Percentiles rank a stretch among this genome's conserved stretches.
Conservation (phyloP, 129 eudicot genomes). For the Oenanthe sinensis region DNA sequence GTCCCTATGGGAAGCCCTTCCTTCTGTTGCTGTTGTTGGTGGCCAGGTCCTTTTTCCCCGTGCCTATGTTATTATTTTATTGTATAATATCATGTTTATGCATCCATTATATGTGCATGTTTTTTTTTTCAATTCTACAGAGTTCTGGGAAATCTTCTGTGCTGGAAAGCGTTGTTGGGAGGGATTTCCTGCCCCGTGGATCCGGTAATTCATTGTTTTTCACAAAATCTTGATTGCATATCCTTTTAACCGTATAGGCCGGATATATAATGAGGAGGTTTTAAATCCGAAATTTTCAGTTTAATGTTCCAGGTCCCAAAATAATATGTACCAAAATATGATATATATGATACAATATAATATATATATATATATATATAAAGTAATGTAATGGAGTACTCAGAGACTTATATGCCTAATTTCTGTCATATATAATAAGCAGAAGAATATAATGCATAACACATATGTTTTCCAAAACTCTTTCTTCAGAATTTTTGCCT, state of each 20-base stretch:
- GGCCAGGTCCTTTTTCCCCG: constrained; percentile 59
- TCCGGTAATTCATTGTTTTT: constrained; percentile 38
- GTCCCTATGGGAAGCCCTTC: constrained; percentile 99
- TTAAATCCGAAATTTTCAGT: background rate
- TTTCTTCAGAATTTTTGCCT: no score
- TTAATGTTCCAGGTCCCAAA: background rate
- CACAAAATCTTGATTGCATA: background rate
- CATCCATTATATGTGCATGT: background rate
- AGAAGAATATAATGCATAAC: no score
- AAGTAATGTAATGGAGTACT: no score
- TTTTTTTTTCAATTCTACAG: constrained; percentile 20
- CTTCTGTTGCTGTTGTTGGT: constrained; percentile 97
- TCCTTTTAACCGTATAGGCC: background rate
- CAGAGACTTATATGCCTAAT: no score
- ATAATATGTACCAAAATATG: no score
- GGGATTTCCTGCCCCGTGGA: constrained; percentile 99
- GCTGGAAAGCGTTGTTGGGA: constrained; percentile 89
- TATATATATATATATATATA: no score
- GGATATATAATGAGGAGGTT: background rate
- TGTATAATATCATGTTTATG: background rate
- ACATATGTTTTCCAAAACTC: no score
- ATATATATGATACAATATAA: no score
- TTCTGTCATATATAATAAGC: no score
- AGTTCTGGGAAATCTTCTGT: constrained; percentile 98
- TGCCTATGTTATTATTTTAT: background rate